phyloP scores from a whole-genome alignment of 108 stramenopile genomes.

The Nitzschia palea region DNA sequence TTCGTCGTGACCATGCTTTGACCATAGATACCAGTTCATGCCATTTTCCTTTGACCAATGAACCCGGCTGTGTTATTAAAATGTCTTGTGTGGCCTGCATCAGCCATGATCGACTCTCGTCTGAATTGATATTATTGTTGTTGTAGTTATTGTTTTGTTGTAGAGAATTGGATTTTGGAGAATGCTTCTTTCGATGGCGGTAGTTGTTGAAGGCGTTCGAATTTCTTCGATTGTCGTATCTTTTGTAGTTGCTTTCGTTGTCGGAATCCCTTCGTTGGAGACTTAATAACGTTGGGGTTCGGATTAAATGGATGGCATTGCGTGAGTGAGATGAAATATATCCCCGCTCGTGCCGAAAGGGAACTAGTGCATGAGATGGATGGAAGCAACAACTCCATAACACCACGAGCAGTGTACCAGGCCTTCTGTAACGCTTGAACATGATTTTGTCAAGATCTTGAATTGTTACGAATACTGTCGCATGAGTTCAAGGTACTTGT shows the following conservation, averaged over 20 bases:
- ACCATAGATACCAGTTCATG: constrained; percentile 56
- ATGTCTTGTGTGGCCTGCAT: constrained; percentile 28
- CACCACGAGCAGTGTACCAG: too few species aligned
- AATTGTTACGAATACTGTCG: too few species aligned
- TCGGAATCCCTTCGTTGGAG: background rate
- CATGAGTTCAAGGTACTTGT: too few species aligned
- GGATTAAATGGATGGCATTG: too few species aligned
- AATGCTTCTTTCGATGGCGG: background rate
- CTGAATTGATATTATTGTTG: too few species aligned
- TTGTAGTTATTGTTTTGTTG: too few species aligned
- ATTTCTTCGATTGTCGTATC: background rate
- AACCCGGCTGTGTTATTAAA: constrained; percentile 22
- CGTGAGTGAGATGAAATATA: too few species aligned
- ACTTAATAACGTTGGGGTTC: background rate
- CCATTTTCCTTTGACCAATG: constrained; percentile 50
- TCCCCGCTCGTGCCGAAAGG: too few species aligned
- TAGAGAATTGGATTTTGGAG: background rate
- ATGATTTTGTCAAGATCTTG: too few species aligned
- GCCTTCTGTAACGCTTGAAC: too few species aligned
- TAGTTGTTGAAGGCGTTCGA: background rate
- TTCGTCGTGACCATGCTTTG: constrained; percentile 35
- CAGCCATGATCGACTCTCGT: constrained; percentile 26
- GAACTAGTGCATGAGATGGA: too few species aligned
- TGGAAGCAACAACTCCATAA: too few species aligned
- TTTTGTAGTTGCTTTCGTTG: background rate